Evolutionary conservation across 2,329 filamentous ascomycete species (phyloP).

Genomic region (Talaromyces pinophilus): DNA sequence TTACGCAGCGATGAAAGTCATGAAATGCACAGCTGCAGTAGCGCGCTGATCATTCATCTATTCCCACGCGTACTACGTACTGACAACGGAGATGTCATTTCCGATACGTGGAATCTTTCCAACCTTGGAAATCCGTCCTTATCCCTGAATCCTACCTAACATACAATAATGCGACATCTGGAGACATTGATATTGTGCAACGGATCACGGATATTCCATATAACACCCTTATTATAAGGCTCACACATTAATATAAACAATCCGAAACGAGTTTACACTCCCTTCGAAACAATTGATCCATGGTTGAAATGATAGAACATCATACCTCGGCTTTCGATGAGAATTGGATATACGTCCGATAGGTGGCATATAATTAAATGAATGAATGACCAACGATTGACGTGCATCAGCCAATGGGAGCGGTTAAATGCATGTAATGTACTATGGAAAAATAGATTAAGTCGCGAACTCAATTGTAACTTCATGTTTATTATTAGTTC

Average conservation of each 20-base stretch:
- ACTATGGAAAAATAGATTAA: not conserved
- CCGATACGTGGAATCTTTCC: not conserved
- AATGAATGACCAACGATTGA: not conserved
- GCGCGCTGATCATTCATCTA: not conserved
- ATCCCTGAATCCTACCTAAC: not conserved
- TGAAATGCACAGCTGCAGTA: not conserved
- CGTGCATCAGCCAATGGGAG: not conserved
- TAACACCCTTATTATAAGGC: not conserved
- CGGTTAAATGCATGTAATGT: not conserved
- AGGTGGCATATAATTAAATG: not conserved
- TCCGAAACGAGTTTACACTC: not conserved
- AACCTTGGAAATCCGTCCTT: not conserved
- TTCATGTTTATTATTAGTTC: not conserved
- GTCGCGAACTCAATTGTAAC: not conserved
- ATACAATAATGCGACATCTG: not conserved
- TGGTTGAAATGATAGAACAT: not conserved
- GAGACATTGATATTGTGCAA: not conserved
- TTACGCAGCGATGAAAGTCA: not conserved
- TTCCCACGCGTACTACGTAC: not conserved
- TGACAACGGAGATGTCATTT: not conserved
- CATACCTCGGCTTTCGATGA: not conserved
- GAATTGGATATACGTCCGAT: slow-evolving; percentile 4
- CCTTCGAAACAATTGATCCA: not conserved
- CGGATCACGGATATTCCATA: not conserved
- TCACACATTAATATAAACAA: not conserved